These are phyloP conservation scores for Metschnikowia cerradonensis DNA, from an alignment of 805 yeast species.

Conservation along the genomic window DNA sequence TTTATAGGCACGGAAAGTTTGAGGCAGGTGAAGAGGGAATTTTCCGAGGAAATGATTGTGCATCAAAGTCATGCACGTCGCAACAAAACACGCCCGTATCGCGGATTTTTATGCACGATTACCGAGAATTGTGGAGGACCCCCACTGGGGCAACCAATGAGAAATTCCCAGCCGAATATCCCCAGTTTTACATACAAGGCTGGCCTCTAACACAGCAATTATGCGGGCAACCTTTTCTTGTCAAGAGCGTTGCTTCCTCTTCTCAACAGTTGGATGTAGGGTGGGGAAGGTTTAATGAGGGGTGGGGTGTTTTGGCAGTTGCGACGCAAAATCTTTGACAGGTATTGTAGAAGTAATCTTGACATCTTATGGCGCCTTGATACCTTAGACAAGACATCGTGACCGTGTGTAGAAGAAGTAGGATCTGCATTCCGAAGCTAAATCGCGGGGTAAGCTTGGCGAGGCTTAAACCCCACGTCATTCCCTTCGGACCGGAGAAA, in stretches of 20 bases:
- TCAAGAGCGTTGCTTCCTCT: background rate
- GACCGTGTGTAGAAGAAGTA: background rate
- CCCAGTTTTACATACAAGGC: background rate
- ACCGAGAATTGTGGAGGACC: conserved; percentile 1
- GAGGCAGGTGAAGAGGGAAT: background rate
- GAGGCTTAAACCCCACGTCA: background rate
- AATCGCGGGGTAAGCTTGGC: background rate
- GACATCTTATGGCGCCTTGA: background rate
- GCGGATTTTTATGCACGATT: conserved; percentile 1
- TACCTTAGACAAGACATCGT: background rate
- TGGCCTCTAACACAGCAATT: background rate
- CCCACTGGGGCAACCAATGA: conserved; percentile 3
- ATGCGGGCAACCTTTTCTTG: background rate
- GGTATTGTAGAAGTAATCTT: background rate
- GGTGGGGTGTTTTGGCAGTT: background rate
- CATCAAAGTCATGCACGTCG: conserved; percentile 1
- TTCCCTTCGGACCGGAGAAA: background rate
- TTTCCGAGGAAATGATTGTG: background rate
- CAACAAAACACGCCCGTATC: conserved; percentile 2
- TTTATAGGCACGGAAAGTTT: background rate
- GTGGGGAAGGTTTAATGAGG: background rate
- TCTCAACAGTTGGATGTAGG: too few species aligned
- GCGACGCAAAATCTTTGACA: background rate
- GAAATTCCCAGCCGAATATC: background rate
- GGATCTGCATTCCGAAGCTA: background rate